Conservation (phyloP, 352 stramenopile genomes). For the Hyaloperonospora brassicae region DNA sequence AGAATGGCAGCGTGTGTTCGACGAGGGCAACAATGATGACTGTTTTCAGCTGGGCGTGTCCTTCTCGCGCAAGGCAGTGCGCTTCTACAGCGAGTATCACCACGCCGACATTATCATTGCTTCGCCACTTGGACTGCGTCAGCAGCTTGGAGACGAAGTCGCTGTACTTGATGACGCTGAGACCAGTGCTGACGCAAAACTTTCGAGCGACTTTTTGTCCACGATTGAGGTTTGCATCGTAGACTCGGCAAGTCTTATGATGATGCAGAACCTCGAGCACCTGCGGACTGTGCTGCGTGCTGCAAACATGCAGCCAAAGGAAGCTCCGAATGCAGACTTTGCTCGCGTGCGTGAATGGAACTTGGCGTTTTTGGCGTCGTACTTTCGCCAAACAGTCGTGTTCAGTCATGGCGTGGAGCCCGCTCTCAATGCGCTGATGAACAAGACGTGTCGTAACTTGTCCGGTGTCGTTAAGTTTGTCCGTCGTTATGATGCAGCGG, state of each 20-base stretch:
- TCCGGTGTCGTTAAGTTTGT: slow-evolving; percentile 46
- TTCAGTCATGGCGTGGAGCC: slow-evolving; percentile 58
- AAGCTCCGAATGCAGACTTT: slow-evolving; percentile 69
- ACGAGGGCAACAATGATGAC: slow-evolving; percentile 72
- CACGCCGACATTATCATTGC: slow-evolving; percentile 70
- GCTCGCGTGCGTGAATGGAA: slow-evolving; percentile 68
- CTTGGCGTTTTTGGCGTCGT: slow-evolving; percentile 51
- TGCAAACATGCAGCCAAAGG: slow-evolving; percentile 54
- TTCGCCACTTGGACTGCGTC: slow-evolving; percentile 57
- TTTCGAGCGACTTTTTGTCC: slow-evolving; percentile 64
- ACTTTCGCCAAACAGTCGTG: slow-evolving; percentile 70
- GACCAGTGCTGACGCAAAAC: slow-evolving; percentile 22
- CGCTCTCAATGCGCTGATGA: slow-evolving; percentile 47
- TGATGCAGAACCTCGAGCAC: slow-evolving; percentile 81
- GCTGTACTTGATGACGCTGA: slow-evolving; percentile 31
- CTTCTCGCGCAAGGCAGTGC: slow-evolving; percentile 53
- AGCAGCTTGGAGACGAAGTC: slow-evolving; percentile 64
- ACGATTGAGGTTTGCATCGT: slow-evolving; percentile 78
- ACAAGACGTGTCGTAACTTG: slow-evolving; percentile 52
- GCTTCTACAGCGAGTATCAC: slow-evolving; percentile 76
- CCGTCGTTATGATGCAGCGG: slow-evolving; percentile 39
- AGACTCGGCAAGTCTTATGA: slow-evolving; percentile 65
- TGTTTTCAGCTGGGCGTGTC: slow-evolving; percentile 71
- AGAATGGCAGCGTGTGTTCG: slow-evolving; percentile 71
- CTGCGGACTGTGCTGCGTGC: slow-evolving; percentile 53